Evolutionary conservation across 257 asterid genomes (phyloP).

Genomic region (Rubia yunnanensis): DNA sequence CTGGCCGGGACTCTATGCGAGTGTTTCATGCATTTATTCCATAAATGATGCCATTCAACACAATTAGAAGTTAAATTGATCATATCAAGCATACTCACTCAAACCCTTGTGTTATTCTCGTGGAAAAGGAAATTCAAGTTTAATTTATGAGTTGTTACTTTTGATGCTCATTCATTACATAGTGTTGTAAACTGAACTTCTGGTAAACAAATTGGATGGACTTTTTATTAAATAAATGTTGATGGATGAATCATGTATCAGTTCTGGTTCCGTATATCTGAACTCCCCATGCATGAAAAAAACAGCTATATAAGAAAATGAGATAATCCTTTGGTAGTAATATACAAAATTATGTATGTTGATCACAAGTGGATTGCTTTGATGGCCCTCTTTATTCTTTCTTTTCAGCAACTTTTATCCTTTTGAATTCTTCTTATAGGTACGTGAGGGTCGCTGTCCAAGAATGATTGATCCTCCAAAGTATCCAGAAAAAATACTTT

Average conservation of each 20-base stretch:
- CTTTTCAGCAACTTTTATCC: background rate
- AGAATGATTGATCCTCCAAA: conserved; percentile 72
- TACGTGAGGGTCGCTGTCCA: conserved; percentile 57
- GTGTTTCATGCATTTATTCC: background rate
- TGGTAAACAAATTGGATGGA: background rate
- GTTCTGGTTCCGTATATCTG: background rate
- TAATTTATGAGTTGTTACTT: background rate
- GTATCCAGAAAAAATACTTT: conserved; percentile 78
- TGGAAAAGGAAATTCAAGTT: background rate
- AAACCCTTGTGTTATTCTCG: background rate
- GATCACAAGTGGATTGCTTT: background rate
- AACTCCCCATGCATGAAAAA: background rate
- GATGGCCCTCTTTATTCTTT: background rate
- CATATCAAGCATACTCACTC: background rate
- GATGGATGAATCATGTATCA: background rate
- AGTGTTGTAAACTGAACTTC: background rate
- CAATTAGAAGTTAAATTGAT: no score
- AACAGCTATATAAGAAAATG: no score
- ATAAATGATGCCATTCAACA: background rate
- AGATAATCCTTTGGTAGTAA: background rate
- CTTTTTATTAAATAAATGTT: background rate
- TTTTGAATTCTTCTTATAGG: conserved; percentile 34
- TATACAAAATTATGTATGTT: background rate
- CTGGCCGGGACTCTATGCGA: background rate
- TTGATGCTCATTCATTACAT: background rate